These are phyloP conservation scores for Starmerella geochares DNA, from an alignment of 805 yeast species.

Conservation along the genomic window DNA sequence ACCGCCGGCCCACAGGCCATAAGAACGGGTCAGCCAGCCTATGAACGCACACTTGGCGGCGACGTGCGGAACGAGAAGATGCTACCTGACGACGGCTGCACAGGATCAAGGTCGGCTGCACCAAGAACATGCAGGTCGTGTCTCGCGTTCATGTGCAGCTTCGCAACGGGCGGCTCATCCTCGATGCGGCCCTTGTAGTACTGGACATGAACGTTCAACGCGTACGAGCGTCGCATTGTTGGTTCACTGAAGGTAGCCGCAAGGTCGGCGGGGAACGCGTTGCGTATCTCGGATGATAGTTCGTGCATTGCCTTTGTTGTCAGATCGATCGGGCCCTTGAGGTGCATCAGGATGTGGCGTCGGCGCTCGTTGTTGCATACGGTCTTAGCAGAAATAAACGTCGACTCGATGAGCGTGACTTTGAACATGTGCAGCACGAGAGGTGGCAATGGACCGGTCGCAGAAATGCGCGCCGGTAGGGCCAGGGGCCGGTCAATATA, in stretches of 20 bases:
- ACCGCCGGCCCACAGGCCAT: too few relatives aligned
- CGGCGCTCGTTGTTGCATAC: conserved; percentile 7
- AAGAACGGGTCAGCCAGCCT: too few relatives aligned
- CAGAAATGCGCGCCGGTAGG: not conserved
- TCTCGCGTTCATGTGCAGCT: conserved; percentile 12
- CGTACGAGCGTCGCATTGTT: conserved; percentile 14
- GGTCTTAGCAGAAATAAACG: conserved; percentile 8
- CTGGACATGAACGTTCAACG: conserved; percentile 9
- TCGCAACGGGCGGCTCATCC: conserved; percentile 1
- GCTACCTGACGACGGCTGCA: conserved; percentile 7
- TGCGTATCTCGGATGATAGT: conserved; percentile 4
- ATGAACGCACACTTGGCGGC: not conserved
- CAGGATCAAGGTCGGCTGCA: not conserved
- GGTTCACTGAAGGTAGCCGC: conserved; percentile 11
- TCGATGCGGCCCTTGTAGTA: conserved; percentile 9
- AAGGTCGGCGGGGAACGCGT: conserved; percentile 10
- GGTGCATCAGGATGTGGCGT: conserved; percentile 9
- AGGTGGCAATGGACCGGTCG: conserved; percentile 13
- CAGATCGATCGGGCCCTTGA: conserved; percentile 6
- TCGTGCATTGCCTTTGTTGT: conserved; percentile 5
- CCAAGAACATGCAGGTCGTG: conserved; percentile 7
- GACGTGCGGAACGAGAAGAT: not conserved
- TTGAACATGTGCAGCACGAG: conserved; percentile 6
- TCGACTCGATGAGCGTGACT: conserved; percentile 11
- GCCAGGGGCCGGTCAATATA: conserved; percentile 14